Percentiles rank a stretch among this genome's conserved stretches.
Conservation (phyloP, 2,329 filamentous ascomycete genomes). For the Cytospora chrysosperma region DNA sequence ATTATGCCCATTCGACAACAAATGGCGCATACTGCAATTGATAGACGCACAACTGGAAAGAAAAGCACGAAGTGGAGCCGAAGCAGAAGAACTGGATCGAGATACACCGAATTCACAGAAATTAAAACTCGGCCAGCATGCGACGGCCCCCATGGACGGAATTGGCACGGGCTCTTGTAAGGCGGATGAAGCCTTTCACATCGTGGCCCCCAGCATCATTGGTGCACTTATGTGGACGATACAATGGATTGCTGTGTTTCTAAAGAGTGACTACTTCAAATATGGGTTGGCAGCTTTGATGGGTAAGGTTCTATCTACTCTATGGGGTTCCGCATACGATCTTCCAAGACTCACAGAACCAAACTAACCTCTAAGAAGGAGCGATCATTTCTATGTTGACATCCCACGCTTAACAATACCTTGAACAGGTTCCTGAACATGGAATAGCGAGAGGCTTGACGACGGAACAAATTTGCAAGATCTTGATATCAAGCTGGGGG, state of each 20-base stretch:
- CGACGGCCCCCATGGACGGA: neutral
- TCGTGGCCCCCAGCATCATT: neutral
- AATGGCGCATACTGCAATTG: neutral
- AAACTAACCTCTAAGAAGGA: neutral
- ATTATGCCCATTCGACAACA: neutral
- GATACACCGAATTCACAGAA: neutral
- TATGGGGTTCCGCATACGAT: neutral
- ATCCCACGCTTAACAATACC: too few species aligned
- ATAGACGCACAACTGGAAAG: neutral
- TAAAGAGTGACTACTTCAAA: neutral
- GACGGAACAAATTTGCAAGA: too few species aligned
- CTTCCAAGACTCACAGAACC: neutral
- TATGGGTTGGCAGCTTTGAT: neutral
- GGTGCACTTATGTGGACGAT: too few species aligned
- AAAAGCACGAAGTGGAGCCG: neutral
- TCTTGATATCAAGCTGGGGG: too few species aligned
- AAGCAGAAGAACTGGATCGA: neutral
- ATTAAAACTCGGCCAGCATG: neutral
- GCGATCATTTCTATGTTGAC: neutral
- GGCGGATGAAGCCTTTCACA: too few species aligned
- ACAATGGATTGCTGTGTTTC: neutral
- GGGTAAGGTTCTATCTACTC: neutral
- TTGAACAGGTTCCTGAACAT: too few species aligned
- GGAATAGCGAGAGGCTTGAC: too few species aligned
- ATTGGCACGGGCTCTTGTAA: neutral